Evolutionary conservation across 2,329 filamentous ascomycete genomes (phyloP).

Genomic region (Colletotrichum liriopes): DNA sequence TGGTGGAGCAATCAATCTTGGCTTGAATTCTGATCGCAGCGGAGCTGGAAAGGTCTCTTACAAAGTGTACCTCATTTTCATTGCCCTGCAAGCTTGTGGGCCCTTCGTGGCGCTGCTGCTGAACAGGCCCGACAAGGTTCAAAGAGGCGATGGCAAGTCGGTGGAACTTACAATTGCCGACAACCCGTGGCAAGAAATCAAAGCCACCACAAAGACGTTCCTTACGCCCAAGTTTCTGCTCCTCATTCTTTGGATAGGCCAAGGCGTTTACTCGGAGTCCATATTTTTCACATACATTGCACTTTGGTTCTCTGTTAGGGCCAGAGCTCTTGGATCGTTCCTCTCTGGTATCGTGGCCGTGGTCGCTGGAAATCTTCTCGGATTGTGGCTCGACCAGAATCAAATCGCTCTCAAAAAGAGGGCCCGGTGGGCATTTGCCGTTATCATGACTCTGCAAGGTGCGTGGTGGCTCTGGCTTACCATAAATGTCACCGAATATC

Average conservation of each 20-base stretch:
- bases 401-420: constrained; percentile 66
- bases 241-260: constrained; percentile 64
- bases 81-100: constrained; percentile 62
- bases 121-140: constrained; percentile 62
- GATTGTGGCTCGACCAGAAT: constrained; percentile 71
- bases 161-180: constrained; percentile 53
- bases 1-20: constrained; percentile 65
- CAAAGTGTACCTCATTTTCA: constrained; percentile 57
- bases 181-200: constrained; percentile 70
- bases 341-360: constrained; percentile 72
- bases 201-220: constrained; percentile 64
- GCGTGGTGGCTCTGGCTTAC: constrained; percentile 80
- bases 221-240: constrained; percentile 61
- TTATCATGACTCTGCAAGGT: constrained; percentile 70
- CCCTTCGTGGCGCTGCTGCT: constrained; percentile 61
- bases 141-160: constrained; percentile 57
- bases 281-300: constrained; percentile 62
- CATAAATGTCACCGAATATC: constrained; percentile 73
- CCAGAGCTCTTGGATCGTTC: constrained; percentile 62
- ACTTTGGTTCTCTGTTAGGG: constrained; percentile 66
- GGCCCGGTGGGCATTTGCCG: constrained; percentile 66
- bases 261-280: constrained; percentile 61
- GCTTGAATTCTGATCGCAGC: constrained; percentile 62
- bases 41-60: constrained; percentile 63
- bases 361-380: constrained; percentile 73